Evolutionary conservation across 2,329 filamentous ascomycete species (phyloP).

Genomic region (Ambrosiella xylebori): DNA sequence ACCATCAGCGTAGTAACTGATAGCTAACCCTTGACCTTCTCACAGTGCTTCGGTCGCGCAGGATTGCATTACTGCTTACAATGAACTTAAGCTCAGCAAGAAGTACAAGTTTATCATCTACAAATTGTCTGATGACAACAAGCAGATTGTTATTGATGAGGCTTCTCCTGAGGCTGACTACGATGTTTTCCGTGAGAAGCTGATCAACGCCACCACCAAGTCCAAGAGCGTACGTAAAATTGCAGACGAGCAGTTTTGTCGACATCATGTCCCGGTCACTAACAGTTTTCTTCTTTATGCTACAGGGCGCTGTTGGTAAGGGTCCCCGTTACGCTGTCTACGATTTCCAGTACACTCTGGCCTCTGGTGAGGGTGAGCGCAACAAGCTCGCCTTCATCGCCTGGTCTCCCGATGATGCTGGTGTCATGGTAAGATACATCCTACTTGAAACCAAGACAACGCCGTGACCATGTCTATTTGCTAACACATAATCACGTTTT

Average conservation of each 20-base stretch:
- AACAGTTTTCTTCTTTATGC: conserved; percentile 1
- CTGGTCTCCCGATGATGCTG: conserved; percentile 69
- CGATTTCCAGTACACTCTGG: conserved; percentile 63
- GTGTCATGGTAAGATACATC: conserved; percentile 46
- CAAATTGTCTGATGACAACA: conserved; percentile 72
- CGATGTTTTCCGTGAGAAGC: conserved; percentile 58
- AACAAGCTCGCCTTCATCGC: conserved; percentile 67
- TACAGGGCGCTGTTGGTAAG: conserved; percentile 39
- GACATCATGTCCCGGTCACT: not conserved
- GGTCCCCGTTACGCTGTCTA: conserved; percentile 73
- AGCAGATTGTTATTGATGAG: conserved; percentile 66
- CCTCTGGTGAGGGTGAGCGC: conserved; percentile 54
- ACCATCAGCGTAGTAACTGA: too few species aligned
- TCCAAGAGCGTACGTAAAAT: conserved; percentile 38
- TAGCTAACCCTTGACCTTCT: conserved; percentile 6
- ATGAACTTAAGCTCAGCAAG: conserved; percentile 70
- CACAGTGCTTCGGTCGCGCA: conserved; percentile 51
- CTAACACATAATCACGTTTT: conserved; percentile 9
- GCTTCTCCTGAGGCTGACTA: conserved; percentile 49
- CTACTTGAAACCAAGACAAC: not conserved
- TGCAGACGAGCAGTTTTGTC: not conserved
- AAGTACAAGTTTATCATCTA: conserved; percentile 75
- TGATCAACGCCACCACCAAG: conserved; percentile 56
- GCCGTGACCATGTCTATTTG: not conserved
- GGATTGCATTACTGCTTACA: conserved; percentile 57